Evolutionary conservation across 371 early-diverging fungal genomes (phyloP).

Genomic region (Umbelopsis sp.): DNA sequence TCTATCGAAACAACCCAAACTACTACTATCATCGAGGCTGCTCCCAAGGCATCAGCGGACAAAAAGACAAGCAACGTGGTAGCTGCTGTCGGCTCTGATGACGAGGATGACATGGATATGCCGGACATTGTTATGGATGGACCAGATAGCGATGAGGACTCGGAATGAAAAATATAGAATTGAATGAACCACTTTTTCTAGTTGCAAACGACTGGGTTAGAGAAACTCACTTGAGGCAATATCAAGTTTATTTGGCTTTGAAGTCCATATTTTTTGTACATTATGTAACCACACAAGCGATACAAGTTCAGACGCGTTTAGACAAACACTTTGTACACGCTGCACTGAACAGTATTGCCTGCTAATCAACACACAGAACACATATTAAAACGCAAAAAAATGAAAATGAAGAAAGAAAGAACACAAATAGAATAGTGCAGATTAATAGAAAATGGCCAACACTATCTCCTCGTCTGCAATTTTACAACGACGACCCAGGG

Average conservation of each 20-base stretch:
- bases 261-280: not conserved
- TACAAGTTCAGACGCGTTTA: not conserved
- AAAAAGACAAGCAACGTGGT: not conserved
- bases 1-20: no score
- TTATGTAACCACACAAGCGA: not conserved
- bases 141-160: constrained; percentile 41
- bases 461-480: no score
- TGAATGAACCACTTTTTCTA: not conserved
- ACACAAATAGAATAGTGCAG: not conserved
- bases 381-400: not conserved
- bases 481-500: constrained; percentile 4
- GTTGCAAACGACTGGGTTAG: not conserved
- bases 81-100: constrained; percentile 13
- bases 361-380: constrained; percentile 1
- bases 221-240: no score
- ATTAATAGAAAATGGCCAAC: not conserved
- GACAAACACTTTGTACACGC: not conserved
- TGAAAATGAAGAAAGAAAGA: not conserved
- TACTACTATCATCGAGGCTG: not conserved
- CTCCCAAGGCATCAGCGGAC: not conserved
- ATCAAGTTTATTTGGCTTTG: not conserved
- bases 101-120: constrained; percentile 42
- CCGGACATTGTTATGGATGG: constrained; percentile 49
- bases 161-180: not conserved
- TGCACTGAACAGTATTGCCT: not conserved